Conservation (phyloP, 805 yeast species). For the Clavispora asparagi region DNA sequence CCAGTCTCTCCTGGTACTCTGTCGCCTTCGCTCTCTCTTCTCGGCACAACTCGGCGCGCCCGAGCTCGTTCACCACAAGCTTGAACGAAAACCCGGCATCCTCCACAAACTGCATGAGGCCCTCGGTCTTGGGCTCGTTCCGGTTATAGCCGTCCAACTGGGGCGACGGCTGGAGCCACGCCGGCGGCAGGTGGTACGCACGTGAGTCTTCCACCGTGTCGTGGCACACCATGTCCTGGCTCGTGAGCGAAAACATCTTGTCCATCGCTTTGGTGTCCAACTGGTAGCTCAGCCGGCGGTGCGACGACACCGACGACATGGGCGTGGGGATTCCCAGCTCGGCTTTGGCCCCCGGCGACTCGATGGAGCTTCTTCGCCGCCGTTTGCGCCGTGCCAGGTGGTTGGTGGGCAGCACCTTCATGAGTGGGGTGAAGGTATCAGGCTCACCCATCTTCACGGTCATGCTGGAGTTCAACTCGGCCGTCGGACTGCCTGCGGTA, state of each 20-base stretch:
- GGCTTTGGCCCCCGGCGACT: not conserved
- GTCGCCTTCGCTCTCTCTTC: not conserved
- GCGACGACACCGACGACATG: not conserved
- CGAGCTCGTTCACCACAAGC: conserved; percentile 36
- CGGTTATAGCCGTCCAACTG: not conserved
- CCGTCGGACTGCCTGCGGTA: conserved; percentile 29
- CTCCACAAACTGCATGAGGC: not conserved
- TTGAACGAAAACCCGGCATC: conserved; percentile 25
- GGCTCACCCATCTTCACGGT: conserved; percentile 38
- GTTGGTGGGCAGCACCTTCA: conserved; percentile 34
- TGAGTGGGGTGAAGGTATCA: conserved; percentile 38
- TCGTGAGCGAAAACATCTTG: conserved; percentile 28
- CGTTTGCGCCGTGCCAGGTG: conserved; percentile 2
- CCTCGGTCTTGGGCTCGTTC: not conserved
- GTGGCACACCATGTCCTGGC: conserved; percentile 7
- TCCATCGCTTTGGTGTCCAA: conserved; percentile 31
- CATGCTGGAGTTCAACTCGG: conserved; percentile 35
- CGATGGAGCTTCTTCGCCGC: conserved; percentile 5
- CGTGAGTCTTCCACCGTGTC: not conserved
- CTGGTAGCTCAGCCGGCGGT: conserved; percentile 4
- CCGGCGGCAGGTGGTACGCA: conserved; percentile 19
- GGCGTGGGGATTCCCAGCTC: not conserved
- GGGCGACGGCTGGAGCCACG: conserved; percentile 4
- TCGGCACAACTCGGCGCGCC: conserved; percentile 33
- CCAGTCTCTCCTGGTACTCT: too few species aligned